A percentile compares a stretch with the other conserved stretches of the same genome.
These are phyloP conservation scores for Meredithiella fracta DNA, from an alignment of 2,329 filamentous ascomycete genomes.

Conservation along the genomic window DNA sequence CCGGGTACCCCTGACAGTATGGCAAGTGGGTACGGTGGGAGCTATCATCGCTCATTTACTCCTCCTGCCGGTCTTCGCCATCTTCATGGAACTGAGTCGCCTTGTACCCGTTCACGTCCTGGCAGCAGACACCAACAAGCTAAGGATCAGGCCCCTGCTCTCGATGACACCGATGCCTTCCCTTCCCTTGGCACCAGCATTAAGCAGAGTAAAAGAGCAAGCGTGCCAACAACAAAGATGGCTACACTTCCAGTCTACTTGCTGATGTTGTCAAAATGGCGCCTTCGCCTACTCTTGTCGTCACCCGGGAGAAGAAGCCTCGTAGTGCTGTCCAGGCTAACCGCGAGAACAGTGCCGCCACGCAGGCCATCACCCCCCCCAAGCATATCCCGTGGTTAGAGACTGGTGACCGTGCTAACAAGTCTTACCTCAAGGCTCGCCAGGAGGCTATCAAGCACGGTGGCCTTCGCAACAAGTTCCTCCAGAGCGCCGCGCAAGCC, in stretches of 20 bases:
- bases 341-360: slow-evolving; percentile 62
- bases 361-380: slow-evolving; percentile 69
- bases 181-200: slow-evolving; percentile 62
- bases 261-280: slow-evolving; percentile 94
- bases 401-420: slow-evolving; percentile 79
- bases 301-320: slow-evolving; percentile 41
- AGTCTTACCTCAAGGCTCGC: slow-evolving; percentile 84
- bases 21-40: slow-evolving; percentile 21
- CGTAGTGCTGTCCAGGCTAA: slow-evolving; percentile 50
- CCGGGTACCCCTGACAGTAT: slow-evolving; percentile 43
- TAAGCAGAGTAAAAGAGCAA: slow-evolving; percentile 85
- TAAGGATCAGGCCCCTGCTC: slow-evolving; percentile 48
- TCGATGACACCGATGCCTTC: slow-evolving; percentile 92
- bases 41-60: slow-evolving; percentile 38
- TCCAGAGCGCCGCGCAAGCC: slow-evolving; percentile 91
- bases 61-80: slow-evolving; percentile 56
- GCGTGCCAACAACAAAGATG: slow-evolving; percentile 67
- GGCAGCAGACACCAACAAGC: slow-evolving; percentile 52
- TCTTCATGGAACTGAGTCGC: slow-evolving; percentile 43
- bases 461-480: slow-evolving; percentile 86
- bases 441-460: slow-evolving; percentile 96
- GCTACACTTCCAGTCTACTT: slow-evolving; percentile 54
- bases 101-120: slow-evolving; percentile 64
- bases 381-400: slow-evolving; percentile 94
- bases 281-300: slow-evolving; percentile 58